Percentiles rank a stretch among this genome's conserved stretches.
Conservation (phyloP, 257 asterid species). For the Leonotis leonurus region DNA sequence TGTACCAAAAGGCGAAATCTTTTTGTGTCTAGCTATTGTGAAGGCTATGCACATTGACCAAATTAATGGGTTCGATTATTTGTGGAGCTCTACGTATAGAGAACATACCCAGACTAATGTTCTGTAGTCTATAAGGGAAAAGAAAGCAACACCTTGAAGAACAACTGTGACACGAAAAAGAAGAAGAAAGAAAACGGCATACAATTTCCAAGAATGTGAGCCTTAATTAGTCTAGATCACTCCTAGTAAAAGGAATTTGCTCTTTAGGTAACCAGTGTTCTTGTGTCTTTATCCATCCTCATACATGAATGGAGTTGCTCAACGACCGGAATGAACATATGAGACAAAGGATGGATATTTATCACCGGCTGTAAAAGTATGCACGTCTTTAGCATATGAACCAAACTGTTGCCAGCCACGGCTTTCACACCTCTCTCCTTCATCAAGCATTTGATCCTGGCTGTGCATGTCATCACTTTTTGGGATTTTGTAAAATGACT, state of each 20-base stretch:
- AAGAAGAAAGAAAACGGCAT: neutral
- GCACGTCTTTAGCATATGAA: slow-evolving; percentile 36
- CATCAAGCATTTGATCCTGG: slow-evolving; percentile 52
- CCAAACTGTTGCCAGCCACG: slow-evolving; percentile 65
- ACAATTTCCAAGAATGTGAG: too few species aligned
- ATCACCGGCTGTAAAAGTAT: slow-evolving; percentile 52
- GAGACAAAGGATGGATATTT: slow-evolving; percentile 30
- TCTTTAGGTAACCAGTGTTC: slow-evolving; percentile 7
- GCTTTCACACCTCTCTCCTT: slow-evolving; percentile 50
- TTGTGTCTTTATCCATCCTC: slow-evolving; percentile 32
- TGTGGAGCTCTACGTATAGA: neutral
- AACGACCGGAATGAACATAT: slow-evolving; percentile 25
- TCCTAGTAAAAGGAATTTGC: neutral
- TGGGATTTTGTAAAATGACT: too few species aligned
- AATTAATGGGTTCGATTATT: neutral
- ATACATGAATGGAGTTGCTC: slow-evolving; percentile 50
- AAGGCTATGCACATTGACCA: neutral
- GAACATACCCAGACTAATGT: neutral
- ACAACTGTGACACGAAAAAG: neutral
- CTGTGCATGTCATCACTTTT: too few species aligned
- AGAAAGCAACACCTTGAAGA: neutral
- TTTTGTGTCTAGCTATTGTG: neutral
- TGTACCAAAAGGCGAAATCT: neutral
- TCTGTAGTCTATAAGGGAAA: neutral
- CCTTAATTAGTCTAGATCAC: neutral